Evolutionary conservation across 352 stramenopile species (phyloP), one percentile per base, ranked within the genome.

Genomic region (Achlya hypogyna): DNA sequence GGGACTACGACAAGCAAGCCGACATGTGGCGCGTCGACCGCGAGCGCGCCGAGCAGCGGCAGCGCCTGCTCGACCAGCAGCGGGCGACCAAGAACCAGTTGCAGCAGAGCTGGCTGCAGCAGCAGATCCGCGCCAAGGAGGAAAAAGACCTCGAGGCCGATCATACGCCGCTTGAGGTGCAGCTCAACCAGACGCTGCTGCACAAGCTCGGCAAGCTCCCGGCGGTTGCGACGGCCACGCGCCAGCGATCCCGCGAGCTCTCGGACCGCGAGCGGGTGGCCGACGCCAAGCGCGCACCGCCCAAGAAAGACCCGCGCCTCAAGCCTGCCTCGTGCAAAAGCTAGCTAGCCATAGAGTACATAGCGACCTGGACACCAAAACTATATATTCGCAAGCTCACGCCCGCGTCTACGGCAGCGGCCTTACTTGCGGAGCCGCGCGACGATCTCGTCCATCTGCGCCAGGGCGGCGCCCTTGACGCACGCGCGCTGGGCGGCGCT

Each of bases 1-100:
- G 60, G 16, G 84, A 93, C 18, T 67, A 89, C 22, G 77, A 89
- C 75, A 90, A 87, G 52, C 84, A 93, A 47, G 84, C 84, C 10
- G 82, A 91, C 65, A 72, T 93, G n/a, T 93, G 84, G 84, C 77
- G 75, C 43, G 77, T 82, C 32, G 82, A 93, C 25, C 78, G 81
- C 5, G 43, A 79, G 16, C 77, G 86, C 18, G 80, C 78, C 16
- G 82, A 93, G 31, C 72, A 74, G 23, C 63, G 72, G 4, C 81
- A 93, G 10, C 76, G 75, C 18, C 45, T 86, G 4, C 69, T 70
- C 4, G 75, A 78, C 18, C 75, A 86, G 63, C 79, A 91, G 66
- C 81, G 78, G 23, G 69, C 71, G 0, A 38, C 75, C 35, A 76
- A 78, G 20, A 87, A 88, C 58, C 64, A 74, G 32, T 78, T 74